Conservation (phyloP, 257 asterid genomes). For the Penstemon barbatus region DNA sequence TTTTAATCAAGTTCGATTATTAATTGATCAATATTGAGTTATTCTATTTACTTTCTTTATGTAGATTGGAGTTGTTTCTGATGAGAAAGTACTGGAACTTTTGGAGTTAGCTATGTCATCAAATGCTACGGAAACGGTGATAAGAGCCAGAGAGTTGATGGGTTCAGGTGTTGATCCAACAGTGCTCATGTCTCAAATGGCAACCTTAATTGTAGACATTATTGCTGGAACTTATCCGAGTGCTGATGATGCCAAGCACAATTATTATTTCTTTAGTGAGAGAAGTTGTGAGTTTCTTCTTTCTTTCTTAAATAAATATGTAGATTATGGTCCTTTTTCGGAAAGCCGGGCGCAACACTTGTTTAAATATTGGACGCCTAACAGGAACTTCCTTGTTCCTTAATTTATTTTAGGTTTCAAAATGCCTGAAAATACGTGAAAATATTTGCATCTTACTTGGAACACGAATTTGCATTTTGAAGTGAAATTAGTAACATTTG, state of each 20-base stretch:
- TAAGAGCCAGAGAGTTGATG: slow-evolving; percentile 76
- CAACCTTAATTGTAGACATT: slow-evolving; percentile 82
- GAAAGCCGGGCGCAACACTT: too few species aligned
- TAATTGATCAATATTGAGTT: not conserved
- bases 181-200: slow-evolving; percentile 87
- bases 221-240: slow-evolving; percentile 74
- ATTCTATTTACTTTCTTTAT: slow-evolving; percentile 12
- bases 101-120: slow-evolving; percentile 94
- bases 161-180: slow-evolving; percentile 88
- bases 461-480: too few species aligned
- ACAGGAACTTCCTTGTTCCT: too few species aligned
- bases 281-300: slow-evolving; percentile 53
- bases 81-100: slow-evolving; percentile 82
- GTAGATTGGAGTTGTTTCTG: slow-evolving; percentile 94
- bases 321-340: not conserved
- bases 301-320: not conserved
- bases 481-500: too few species aligned
- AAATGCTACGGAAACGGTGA: slow-evolving; percentile 87
- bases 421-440: too few species aligned
- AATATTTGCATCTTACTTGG: too few species aligned
- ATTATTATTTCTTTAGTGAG: slow-evolving; percentile 49
- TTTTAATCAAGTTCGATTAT: not conserved
- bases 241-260: slow-evolving; percentile 41
- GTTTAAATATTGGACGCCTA: too few species aligned
- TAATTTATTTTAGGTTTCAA: too few species aligned